These are phyloP conservation scores for Penicillium thymicola DNA, from an alignment of 2,329 filamentous ascomycete species.

Conservation along the genomic window DNA sequence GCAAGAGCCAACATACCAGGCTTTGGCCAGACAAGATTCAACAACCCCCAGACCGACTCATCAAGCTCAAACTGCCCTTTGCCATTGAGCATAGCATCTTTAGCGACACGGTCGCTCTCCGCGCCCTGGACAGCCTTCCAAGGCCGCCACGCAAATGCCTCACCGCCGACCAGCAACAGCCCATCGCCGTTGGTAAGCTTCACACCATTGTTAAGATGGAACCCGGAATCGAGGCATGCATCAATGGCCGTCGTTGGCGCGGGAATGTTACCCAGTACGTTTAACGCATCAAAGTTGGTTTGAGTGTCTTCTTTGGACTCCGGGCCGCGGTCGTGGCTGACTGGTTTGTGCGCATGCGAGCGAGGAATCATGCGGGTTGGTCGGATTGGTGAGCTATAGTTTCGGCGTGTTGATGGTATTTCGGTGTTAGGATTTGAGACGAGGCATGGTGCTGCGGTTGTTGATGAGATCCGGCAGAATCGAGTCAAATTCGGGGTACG, in stretches of 20 bases:
- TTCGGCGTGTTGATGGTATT: conserved; percentile 16
- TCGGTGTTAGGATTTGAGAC: background rate
- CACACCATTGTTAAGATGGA: conserved; percentile 78
- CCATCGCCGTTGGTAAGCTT: conserved; percentile 67
- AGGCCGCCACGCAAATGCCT: conserved; percentile 85
- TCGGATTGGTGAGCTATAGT: conserved; percentile 27
- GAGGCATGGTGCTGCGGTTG: conserved; percentile 3
- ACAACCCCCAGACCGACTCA: conserved; percentile 67
- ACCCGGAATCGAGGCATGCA: conserved; percentile 76
- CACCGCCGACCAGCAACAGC: conserved; percentile 75
- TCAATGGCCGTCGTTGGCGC: conserved; percentile 80
- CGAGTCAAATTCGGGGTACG: conserved; percentile 11
- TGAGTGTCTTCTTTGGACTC: conserved; percentile 60
- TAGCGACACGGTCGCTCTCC: conserved; percentile 31
- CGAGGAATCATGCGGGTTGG: conserved; percentile 34
- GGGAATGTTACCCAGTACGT: conserved; percentile 74
- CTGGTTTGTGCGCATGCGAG: conserved; percentile 36
- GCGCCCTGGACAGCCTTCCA: conserved; percentile 56
- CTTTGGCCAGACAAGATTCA: conserved; percentile 80
- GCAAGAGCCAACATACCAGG: conserved; percentile 61
- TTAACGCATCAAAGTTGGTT: conserved; percentile 70
- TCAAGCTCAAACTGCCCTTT: conserved; percentile 80
- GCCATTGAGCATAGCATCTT: conserved; percentile 60
- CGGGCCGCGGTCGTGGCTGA: conserved; percentile 58
- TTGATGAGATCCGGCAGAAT: conserved; percentile 11